Evolutionary conservation across 345 rosid genomes (phyloP).

Genomic region (Populus deltoides): DNA sequence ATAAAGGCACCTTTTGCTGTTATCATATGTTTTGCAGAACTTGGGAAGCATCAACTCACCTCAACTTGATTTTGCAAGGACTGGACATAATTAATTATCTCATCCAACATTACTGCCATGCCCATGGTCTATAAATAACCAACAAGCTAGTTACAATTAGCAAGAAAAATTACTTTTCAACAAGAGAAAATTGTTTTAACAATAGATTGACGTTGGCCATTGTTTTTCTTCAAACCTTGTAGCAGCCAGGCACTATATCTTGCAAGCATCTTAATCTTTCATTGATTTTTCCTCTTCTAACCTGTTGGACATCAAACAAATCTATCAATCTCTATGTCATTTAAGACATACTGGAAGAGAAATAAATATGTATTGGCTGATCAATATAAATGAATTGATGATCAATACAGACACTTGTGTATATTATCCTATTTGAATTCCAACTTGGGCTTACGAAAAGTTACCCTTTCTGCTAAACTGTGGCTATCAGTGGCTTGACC

Average conservation of each 20-base stretch:
- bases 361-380: neutral
- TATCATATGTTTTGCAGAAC: neutral
- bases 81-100: slow-evolving; percentile 66
- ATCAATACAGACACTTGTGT: no score
- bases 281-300: slow-evolving; percentile 66
- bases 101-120: slow-evolving; percentile 73
- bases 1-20: neutral
- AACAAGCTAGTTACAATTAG: neutral
- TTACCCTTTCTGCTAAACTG: slow-evolving; percentile 91
- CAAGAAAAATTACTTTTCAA: neutral
- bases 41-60: slow-evolving; percentile 32
- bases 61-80: slow-evolving; percentile 82
- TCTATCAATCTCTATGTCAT: neutral
- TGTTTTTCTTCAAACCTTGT: slow-evolving; percentile 40
- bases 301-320: slow-evolving; percentile 23
- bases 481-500: slow-evolving; percentile 96
- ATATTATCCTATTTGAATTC: neutral
- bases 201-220: neutral
- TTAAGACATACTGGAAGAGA: neutral
- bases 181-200: neutral
- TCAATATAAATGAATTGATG: neutral
- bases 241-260: slow-evolving; percentile 68
- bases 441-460: neutral
- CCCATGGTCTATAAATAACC: slow-evolving; percentile 54
- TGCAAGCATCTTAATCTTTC: slow-evolving; percentile 62